Base-by-base conservation (phyloP, 805 yeast genomes). In the Kuraishia hungarica region DNA sequence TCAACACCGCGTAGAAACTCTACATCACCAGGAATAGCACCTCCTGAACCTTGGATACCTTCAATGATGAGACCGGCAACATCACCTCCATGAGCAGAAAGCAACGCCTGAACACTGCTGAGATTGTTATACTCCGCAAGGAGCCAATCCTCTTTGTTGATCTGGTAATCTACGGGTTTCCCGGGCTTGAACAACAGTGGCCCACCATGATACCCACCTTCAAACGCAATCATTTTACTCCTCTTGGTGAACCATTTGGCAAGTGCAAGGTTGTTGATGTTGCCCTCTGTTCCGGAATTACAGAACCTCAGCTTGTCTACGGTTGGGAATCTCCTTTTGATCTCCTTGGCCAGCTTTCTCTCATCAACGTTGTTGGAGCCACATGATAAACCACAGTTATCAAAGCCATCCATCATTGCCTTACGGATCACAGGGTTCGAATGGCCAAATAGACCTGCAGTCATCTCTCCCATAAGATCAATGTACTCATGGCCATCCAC, bases 261-360 rank as follows among this genome's bases (percentile, higher is more conserved):
- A n/a, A 54, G 57, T 2, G 54, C 23, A n/a, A 58, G 23, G n/a
- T 50, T 47, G 39, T 58, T 57, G 13, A 58, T 19, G 39, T 56
- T 58, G 52, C 54, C 58, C 35, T 58, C 60, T 2, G 60, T 58
- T 15, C 60, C 60, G 24, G 59, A 56, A 28, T 58, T 58, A 50
- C 60, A 58, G 43, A 58, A 58, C 26, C 60, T 19, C 15, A 58
- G 21, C 21, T 26, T 52, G 15, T 54, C 59, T 2, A 56, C 39
- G 8, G 51, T 17, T 2, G 54, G 52, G 49, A 56, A 58, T 17
- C 60, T 24, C 7, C 29, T 35, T n/a, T 50, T 48, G 43, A 58
- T 52, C 26, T 56, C 57, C 7, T 11, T 26, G 7, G 56, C 59
- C 26, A 58, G 39, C 4, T 48, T 11, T 21, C 23, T 26, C 47